phyloP scores from a whole-genome alignment of 768 basidiomycete genomes.

The Psilocybe cyanescens region DNA sequence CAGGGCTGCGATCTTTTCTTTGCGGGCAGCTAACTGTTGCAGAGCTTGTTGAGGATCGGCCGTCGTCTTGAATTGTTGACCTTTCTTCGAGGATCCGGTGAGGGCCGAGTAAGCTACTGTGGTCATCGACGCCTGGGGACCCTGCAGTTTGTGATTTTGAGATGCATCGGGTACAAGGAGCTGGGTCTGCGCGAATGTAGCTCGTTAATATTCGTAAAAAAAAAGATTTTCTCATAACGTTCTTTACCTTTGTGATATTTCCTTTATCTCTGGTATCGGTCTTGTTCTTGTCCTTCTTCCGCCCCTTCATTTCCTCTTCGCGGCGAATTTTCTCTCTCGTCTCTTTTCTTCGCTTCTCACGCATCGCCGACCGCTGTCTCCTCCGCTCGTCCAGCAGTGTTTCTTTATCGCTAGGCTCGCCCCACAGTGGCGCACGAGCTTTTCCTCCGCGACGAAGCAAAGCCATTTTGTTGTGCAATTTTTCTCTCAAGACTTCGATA shows the following conservation, averaged over 20 bases:
- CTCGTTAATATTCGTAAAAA: not conserved
- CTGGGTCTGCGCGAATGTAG: slow-evolving; percentile 52
- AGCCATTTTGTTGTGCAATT: slow-evolving; percentile 76
- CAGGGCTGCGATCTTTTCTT: slow-evolving; percentile 74
- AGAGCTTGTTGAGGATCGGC: slow-evolving; percentile 89
- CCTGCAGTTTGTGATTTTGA: slow-evolving; percentile 26
- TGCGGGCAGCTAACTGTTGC: slow-evolving; percentile 73
- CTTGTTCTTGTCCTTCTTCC: slow-evolving; percentile 46
- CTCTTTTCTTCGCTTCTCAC: slow-evolving; percentile 85
- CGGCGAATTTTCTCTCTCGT: slow-evolving; percentile 80
- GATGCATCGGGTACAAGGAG: slow-evolving; percentile 67
- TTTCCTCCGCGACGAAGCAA: slow-evolving; percentile 53
- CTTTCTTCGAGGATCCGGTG: slow-evolving; percentile 58
- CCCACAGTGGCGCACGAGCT: slow-evolving; percentile 16
- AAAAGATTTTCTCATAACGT: not conserved
- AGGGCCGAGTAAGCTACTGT: slow-evolving; percentile 73
- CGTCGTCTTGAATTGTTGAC: slow-evolving; percentile 62
- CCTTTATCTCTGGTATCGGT: slow-evolving; percentile 43
- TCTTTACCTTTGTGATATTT: slow-evolving; percentile 54
- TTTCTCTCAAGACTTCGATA: slow-evolving; percentile 67
- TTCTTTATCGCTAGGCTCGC: slow-evolving; percentile 69
- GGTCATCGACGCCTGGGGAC: slow-evolving; percentile 47
- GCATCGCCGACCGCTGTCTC: slow-evolving; percentile 74
- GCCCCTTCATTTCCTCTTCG: slow-evolving; percentile 62
- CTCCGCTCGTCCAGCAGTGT: slow-evolving; percentile 83